Evolutionary conservation across 768 basidiomycete genomes (phyloP).

Genomic region (Tulasnella sp.): DNA sequence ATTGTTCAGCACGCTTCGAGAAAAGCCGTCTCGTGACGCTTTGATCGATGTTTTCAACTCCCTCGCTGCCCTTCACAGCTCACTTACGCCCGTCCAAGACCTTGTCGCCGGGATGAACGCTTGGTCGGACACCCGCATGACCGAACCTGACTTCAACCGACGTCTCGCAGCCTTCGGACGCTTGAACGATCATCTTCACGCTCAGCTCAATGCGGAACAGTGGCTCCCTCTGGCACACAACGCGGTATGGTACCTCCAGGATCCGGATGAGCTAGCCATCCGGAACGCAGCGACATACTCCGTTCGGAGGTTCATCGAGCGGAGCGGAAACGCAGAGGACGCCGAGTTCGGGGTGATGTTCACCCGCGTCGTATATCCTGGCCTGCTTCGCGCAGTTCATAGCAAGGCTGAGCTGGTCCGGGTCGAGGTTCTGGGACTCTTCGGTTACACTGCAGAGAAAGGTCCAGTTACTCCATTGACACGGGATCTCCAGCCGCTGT

Average conservation of each 20-base stretch:
- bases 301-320: slow-evolving; percentile 68
- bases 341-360: slow-evolving; percentile 41
- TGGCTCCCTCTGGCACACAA: slow-evolving; percentile 84
- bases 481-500: slow-evolving; percentile 68
- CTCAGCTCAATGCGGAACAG: slow-evolving; percentile 37
- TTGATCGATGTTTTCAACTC: slow-evolving; percentile 56
- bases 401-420: slow-evolving; percentile 82
- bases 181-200: slow-evolving; percentile 59
- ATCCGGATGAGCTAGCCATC: slow-evolving; percentile 77
- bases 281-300: slow-evolving; percentile 69
- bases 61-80: slow-evolving; percentile 38
- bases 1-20: slow-evolving; percentile 67
- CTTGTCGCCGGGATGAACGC: slow-evolving; percentile 69
- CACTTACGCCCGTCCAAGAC: slow-evolving; percentile 39
- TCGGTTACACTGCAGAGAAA: slow-evolving; percentile 61
- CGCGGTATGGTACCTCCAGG: slow-evolving; percentile 76
- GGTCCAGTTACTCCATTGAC: slow-evolving; percentile 50
- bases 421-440: slow-evolving; percentile 65
- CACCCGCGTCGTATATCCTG: slow-evolving; percentile 57
- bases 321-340: slow-evolving; percentile 32
- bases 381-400: slow-evolving; percentile 65
- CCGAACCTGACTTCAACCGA: slow-evolving; percentile 88
- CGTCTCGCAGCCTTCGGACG: slow-evolving; percentile 64
- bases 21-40: slow-evolving; percentile 55
- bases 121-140: slow-evolving; percentile 68